phyloP scores from a whole-genome alignment of 139 green algal species.

The Zygnema cylindricum region DNA sequence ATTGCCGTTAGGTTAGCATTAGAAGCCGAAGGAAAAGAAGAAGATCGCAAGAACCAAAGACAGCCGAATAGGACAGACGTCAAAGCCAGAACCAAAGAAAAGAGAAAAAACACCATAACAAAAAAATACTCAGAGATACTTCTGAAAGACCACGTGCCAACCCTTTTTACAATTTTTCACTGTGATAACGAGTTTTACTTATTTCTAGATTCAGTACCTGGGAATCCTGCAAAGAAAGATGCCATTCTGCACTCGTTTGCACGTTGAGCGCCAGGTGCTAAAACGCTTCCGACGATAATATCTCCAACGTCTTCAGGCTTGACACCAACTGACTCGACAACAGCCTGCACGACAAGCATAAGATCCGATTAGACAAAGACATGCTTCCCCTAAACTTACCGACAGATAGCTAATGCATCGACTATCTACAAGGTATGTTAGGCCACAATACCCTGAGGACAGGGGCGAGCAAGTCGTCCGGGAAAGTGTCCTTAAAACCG shows the following conservation, averaged over 20 bases:
- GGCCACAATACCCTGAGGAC: constrained; percentile 51
- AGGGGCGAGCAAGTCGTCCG: constrained; percentile 86
- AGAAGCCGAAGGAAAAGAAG: no score
- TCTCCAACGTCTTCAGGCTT: constrained; percentile 84
- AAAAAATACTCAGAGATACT: background rate
- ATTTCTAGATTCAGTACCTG: constrained; percentile 52
- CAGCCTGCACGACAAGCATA: constrained; percentile 47
- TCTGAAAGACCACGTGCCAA: background rate
- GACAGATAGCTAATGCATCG: no score
- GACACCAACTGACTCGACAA: constrained; percentile 33
- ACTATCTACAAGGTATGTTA: no score
- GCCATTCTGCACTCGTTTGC: constrained; percentile 95
- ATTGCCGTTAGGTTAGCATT: no score
- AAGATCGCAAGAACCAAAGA: no score
- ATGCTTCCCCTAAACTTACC: no score
- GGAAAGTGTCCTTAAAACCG: constrained; percentile 88
- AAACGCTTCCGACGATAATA: constrained; percentile 92
- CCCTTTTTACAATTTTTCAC: background rate
- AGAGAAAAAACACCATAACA: background rate
- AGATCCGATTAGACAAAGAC: no score
- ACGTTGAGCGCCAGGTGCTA: constrained; percentile 89
- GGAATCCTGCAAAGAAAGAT: constrained; percentile 92
- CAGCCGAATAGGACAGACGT: no score
- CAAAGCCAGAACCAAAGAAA: no score
- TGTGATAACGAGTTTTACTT: background rate